Percentiles rank a stretch among this genome's conserved stretches.
These are phyloP conservation scores for Carex kokanica DNA, from an alignment of 176 grass and related monocot genomes.

Conservation along the genomic window DNA sequence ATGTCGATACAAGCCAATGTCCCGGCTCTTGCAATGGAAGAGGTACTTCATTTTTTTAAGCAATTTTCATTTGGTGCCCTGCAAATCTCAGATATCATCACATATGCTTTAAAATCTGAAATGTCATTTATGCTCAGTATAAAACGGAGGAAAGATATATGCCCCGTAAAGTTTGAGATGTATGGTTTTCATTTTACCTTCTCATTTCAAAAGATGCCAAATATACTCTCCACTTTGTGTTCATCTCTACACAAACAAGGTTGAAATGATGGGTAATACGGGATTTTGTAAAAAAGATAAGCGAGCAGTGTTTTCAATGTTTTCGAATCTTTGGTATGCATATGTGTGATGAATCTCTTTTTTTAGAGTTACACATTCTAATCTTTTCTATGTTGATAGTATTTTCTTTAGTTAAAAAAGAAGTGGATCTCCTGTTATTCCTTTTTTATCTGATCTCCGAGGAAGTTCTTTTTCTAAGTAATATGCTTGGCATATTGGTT, in stretches of 20 bases:
- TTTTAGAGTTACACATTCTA: background rate
- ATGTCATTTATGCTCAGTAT: background rate
- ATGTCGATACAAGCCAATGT: conserved; percentile 95
- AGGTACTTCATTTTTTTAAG: conserved; percentile 43
- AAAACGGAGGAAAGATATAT: background rate
- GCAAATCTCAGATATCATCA: background rate
- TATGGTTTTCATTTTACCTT: conserved; percentile 7
- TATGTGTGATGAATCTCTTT: background rate
- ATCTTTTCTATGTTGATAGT: background rate
- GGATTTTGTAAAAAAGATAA: background rate
- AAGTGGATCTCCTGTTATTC: background rate
- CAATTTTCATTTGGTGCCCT: background rate
- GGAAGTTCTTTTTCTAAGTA: background rate
- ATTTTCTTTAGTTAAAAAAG: conserved; percentile 1
- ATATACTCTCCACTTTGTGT: background rate
- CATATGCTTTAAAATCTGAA: background rate
- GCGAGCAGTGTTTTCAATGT: background rate
- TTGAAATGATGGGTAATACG: background rate
- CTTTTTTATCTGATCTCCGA: conserved; percentile 10
- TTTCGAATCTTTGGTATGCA: background rate
- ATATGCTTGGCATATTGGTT: conserved; percentile 22
- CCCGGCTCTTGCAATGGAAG: conserved; percentile 95
- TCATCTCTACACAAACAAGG: background rate
- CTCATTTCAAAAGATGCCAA: background rate
- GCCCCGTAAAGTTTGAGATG: background rate